Base-by-base conservation (phyloP, 2,329 filamentous ascomycete species). In the Aspergillus fijiensis region DNA sequence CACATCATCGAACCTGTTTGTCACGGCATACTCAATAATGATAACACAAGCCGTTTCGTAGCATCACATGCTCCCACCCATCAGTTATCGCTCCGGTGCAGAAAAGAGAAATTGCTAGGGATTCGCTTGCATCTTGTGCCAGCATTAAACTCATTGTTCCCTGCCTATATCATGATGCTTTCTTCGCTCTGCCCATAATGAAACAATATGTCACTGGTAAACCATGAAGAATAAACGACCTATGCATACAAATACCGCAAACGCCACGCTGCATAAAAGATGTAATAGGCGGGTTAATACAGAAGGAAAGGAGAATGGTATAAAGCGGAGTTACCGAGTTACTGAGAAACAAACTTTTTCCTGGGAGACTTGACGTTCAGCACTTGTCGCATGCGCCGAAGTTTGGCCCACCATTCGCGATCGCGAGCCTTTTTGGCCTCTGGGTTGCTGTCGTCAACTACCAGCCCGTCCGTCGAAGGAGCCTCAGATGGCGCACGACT, bases 331-430 rank as follows among this genome's bases (percentile, higher is more conserved):
- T 21, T 49, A 11, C 21, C 21, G 5, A 47, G 53, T 64, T 53
- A 66, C 29, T 64, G 49, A 14, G 45, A 16, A 23, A 52, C 58
- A 21, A 66, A 51, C 42, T 68, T 71, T 70, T 70, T 72, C 70
- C 83, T 87, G 9, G 80, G 78, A 1, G 81, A 82, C 73, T 89
- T 91, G 5, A 85, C 81, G 63, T 89, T 87, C 68, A 92, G 87
- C 51, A 90, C 75, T 69, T 87, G 90, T 80, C 89, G 89, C 60
- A 92, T 87, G 60, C 85, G 84, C 67, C 87, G 83, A 63, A 92
- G 76, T 65, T 87, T 83, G n/a, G 87, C 84, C 88, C 88, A 91
- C 64, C 89, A 82, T 74, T 89, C 87, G 72, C 89, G 89, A 62
- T 91, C 89, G 70, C 89, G 89, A 16, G 80, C 81, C 48, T 83